phyloP scores from a whole-genome alignment of 1,284 basidiomycete genomes.

The Puccinia sorghi region DNA sequence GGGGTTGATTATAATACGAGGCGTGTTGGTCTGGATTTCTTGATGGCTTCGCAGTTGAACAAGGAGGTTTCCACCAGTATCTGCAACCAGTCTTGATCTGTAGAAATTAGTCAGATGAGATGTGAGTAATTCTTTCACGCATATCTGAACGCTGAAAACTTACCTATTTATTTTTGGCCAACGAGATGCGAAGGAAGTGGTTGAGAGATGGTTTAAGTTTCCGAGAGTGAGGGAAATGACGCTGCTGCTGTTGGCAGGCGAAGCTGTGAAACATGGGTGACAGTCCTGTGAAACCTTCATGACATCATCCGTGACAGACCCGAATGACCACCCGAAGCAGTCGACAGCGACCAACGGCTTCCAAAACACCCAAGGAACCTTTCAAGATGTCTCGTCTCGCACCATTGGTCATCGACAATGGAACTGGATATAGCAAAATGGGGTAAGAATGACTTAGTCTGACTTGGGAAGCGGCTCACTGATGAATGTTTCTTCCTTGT shows the following conservation, averaged over 20 bases:
- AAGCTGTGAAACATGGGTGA: not conserved
- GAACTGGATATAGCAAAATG: conserved; percentile 95
- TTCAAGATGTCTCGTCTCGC: conserved; percentile 64
- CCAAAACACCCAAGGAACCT: not conserved
- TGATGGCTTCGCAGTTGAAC: not conserved
- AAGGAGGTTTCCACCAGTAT: not conserved
- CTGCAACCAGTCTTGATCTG: not conserved
- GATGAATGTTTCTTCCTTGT: conserved; percentile 3
- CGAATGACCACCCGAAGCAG: not conserved
- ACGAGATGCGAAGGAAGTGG: not conserved
- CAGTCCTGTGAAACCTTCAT: not conserved
- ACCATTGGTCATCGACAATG: conserved; percentile 95
- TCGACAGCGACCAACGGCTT: not conserved
- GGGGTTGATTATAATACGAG: not conserved
- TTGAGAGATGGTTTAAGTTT: not conserved
- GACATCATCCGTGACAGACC: not conserved
- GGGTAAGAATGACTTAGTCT: conserved; percentile 66
- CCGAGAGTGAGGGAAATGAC: no score
- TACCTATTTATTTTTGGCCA: not conserved
- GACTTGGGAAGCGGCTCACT: not conserved
- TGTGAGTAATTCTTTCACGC: not conserved
- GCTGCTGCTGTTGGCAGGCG: no score
- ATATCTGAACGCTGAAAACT: not conserved
- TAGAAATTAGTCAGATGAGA: not conserved
- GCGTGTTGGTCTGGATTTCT: not conserved